Base-by-base conservation (phyloP, 2,329 filamentous ascomycete genomes). In the Clonostachys byssicola region DNA sequence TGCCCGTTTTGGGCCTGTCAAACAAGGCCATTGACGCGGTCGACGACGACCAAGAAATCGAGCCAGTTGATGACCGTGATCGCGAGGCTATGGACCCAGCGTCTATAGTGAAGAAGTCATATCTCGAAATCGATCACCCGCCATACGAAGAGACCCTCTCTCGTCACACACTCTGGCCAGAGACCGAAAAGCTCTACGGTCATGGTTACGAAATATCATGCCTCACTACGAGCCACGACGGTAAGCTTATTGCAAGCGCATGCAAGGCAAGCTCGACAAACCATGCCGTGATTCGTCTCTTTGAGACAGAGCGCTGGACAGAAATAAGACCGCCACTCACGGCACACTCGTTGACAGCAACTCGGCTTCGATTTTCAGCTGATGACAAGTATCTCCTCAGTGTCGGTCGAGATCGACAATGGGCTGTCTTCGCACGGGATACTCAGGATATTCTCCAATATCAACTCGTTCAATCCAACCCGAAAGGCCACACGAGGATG, bases 181-280 rank as follows among this genome's bases (percentile, higher is more conserved):
- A 99, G 63, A 83, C 83, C 7, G 94, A 99, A 66, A 99, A 99
- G 71, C 79, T 99, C 2, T 99, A 99, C 67, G 94, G 94, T 2
- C 94, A 99, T 67, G 94, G 94, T 33, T 96, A 96, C 68, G 94
- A 99, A 66, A 92, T 99, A 44, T 95, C 90, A 3, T 88, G 89
- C 36, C 81, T 96, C 14, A 88, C 92, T 12, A 80, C 86, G 8
- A 90, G 83, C 58, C 80, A 88, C 59, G 84, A 91, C 56, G 86
- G 88, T 12, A 73, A 67, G 5, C 66, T 96, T 18, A 78, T 99
- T 13, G 94, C 94, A 34, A 96, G 92, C 46, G 91, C 94, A 3
- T 99, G 94, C 72, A 89, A 88, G 60, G 94, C 94, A 16, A 95
- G 86, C 61, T 95, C 91, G 2, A 76, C 92, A 48, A 94, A 96